Base-by-base conservation (phyloP, 495 filamentous ascomycete species). In the Neurospora sp. region DNA sequence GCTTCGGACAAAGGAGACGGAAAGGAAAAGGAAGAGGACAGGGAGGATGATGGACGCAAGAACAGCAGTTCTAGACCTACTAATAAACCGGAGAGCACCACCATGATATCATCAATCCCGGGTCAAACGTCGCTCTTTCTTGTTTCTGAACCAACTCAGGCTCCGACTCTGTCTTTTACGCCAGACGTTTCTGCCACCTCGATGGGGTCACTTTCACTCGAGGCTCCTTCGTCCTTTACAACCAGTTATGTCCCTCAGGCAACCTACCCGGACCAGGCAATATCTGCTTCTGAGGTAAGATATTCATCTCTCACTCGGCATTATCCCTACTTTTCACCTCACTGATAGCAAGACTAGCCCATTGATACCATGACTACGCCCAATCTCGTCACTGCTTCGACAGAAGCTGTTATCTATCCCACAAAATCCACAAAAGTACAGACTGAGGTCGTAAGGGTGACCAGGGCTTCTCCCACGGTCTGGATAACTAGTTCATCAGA, bases 221-320 rank as follows among this genome's bases (percentile, higher is more conserved):
- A 62, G 49, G 23, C 20, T 62, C 20, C 20, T 62, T 4, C 12
- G 6, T 62, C 11, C 23, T 23, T 31, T 31, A 27, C 49, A 16
- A 62, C 49, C 49, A 62, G 49, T 62, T 8, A 62, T 62, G 49
- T 62, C 1, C 49, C 49, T 31, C 23, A 62, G 70, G 18, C 73
- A 73, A 27, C 72, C 78, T 6, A 23, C 20, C 2, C 69, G 74
- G 31, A 39, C 71, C 6, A 62, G 12, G 38, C 71, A 40, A 70
- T 18, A 1, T 31, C 73, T 5, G 44, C 74, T 9, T 9, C 40
- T 12, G 72, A 77, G 49, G 77, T 80, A 75, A 72, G 77, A 60
- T 44, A 18, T 42, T 18, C 41, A 42, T 42, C 41, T 42, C 5
- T 23, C 54, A 3, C 3, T 27, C n/a, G 7, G 10, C 20, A 12